Evolutionary conservation across 192 early-diverging fungal species (phyloP), one percentile per base, ranked within the genome.

Genomic region (Linnemannia exigua): DNA sequence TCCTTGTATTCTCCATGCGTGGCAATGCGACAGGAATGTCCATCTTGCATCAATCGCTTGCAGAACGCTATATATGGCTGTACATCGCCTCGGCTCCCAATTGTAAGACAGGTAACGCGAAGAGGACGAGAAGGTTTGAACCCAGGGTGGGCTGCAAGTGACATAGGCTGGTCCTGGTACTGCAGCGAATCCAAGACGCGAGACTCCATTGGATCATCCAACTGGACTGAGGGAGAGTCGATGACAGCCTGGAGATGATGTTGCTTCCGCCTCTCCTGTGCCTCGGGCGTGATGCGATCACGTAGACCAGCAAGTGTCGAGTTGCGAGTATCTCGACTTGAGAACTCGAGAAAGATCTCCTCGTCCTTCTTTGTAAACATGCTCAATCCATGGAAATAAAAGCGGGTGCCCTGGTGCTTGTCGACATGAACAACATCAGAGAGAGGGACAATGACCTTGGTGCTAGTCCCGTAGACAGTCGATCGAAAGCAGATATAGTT

Each of bases 11-110:
- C 94, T 31, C 74, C 79, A 70, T 94, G 93, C 5, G 94, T 93
- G n/a, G 94, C 91, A 71, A 95, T 93, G 31, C 91, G 88, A 73
- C 91, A 91, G 9, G 67, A 75, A 61, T 95, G 93, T 1, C 93
- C 93, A 37, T 93, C 88, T 41, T 88, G 82, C 79, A 88, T 88
- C 19, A 95, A 70, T 15, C 88, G 87, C 75, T 95, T 94, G 77
- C 93, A 90, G 11, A 94, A 89, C 8, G 93, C 93, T 82, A 95
- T 90, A 35, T 84, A 84, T 20, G 93, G 93, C 69, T 95, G 94
- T 16, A 95, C 93, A 82, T 95, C 94, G 11, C 94, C 94, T 66
- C 94, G 89, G 14, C 92, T 91, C 16, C 94, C 94, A 80, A 95
- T 93, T 8, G 94, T 95, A 15, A 94, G 58, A 52, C 88, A 91